Evolutionary conservation across 768 basidiomycete genomes (phyloP), one percentile per base, ranked within the genome.

Genomic region (Mycena olivaceomarginata): DNA sequence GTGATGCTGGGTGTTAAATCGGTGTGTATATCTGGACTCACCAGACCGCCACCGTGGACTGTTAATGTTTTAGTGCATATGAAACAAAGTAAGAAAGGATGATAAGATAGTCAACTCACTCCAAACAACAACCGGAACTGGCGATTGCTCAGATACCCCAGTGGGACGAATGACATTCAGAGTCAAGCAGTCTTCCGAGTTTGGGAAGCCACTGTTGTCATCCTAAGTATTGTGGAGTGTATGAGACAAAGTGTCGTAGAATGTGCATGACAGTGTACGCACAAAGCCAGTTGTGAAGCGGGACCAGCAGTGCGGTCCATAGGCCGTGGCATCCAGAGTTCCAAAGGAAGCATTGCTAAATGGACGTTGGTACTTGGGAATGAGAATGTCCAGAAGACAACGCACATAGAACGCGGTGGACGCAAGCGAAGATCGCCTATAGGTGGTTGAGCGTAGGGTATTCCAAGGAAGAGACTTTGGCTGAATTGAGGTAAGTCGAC

Each of bases 401-500:
- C 84, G 48, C 82, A 82, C 67, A 87, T 74, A 39, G 77, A 81
- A 22, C 76, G 81, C n/a, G 86, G 85, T 16, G 82, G 81, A 45
- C 85, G 74, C 78, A 85, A 85, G 18, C 86, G 82, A 25, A 86
- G 79, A 64, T 85, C 76, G 7, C 84, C 84, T 2, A 86, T 66
- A 4, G 86, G 86, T 15, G 86, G 82, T 70, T 86, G 82, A 20
- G 84, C 86, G 66, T 84, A 87, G 0, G 85, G 86, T 15, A 87
- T 84, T 39, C 83, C 83, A 5, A 85, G 83, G 76, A 83, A 87
- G 76, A 86, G 84, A 18, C 77, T 79, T 45, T 86, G 85, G 20
- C 79, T 71, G 40, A 80, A 80, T 67, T 83, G 78, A 4, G 78
- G 78, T 9, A 79, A 57, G 43, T 72, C 74, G 12, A 79, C 78